Conservation (phyloP, 345 rosid genomes). For the Stellera chamaejasme region DNA sequence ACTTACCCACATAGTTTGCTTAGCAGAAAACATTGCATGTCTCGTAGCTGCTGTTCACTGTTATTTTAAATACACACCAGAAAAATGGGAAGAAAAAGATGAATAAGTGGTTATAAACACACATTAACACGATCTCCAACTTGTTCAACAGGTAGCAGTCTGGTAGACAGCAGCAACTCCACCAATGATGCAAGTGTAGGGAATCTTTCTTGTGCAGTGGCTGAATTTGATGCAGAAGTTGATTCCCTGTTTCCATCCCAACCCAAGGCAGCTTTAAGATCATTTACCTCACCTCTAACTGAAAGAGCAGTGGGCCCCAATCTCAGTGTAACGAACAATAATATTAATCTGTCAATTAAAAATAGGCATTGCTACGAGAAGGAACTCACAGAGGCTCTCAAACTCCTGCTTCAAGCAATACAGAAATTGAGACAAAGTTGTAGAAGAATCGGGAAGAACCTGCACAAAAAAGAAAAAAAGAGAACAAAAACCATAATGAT, state of each 20-base stretch:
- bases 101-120: constrained; percentile 13
- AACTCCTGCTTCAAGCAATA: constrained; percentile 39
- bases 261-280: constrained; percentile 15
- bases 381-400: constrained; percentile 40
- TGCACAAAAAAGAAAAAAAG: no score
- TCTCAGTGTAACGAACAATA: no score
- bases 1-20: no score
- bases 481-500: constrained; percentile 7
- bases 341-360: no score
- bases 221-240: constrained; percentile 23
- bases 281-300: constrained; percentile 36
- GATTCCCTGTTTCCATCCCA: constrained; percentile 29
- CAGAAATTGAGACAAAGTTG: constrained; percentile 58
- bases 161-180: constrained; percentile 44
- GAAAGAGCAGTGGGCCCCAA: constrained; percentile 13
- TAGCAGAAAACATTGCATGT: no score
- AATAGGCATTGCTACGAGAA: no score
- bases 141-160: constrained; percentile 53
- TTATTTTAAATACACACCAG: no score
- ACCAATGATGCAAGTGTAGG: constrained; percentile 72
- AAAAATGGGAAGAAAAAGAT: no score
- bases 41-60: no score
- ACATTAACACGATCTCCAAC: constrained; percentile 50
- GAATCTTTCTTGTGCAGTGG: constrained; percentile 33
- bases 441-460: constrained; percentile 63